Evolutionary conservation across 2,329 filamentous ascomycete genomes (phyloP), one percentile per base, ranked within the genome.

Genomic region (Fusarium transvaalense): DNA sequence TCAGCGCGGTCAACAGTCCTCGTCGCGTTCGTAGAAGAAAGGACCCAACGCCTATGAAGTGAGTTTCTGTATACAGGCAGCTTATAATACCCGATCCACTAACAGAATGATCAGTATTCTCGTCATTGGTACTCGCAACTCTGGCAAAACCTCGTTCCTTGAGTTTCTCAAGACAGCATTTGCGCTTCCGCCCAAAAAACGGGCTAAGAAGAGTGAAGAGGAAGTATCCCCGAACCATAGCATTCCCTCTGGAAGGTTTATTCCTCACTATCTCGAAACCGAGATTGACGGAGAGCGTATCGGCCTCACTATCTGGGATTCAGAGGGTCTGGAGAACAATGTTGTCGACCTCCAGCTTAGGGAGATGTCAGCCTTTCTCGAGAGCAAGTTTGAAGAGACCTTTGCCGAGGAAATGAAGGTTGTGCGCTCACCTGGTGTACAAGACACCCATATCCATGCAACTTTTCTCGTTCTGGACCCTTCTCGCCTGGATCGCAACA

Each of bases 41-140:
- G 85, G 96, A 99, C 77, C 96, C 96, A 10, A 97, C 95, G 13
- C 94, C 96, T 1, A 97, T 98, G 88, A 99, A 99, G 95, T 98
- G 84, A 87, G 94, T 87, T 27, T 46, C 41, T 29, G n/a, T 41
- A n/a, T 32, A 21, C 25, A 17, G 14, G 23, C 25, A 25, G n/a
- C 27, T 38, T 21, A 10, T n/a, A 34, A 21, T 45, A n/a, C 12
- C 38, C 45, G 46, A 31, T 47, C 19, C 13, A 57, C 48, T 57
- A 27, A 64, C 54, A 31, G 17, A 19, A 51, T n/a, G 31, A 56
- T 10, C 67, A 98, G 95, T 79, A 90, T 99, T 72, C 88, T 99
- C 62, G 90, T 99, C 64, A 89, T 98, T 74, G 96, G 96, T 63
- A 91, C 93, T 50, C 90, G 92, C 62, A 91, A 91, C 78, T 91